These are phyloP conservation scores for Fusarium coffeatum DNA, from an alignment of 2,329 filamentous ascomycete genomes.

Conservation along the genomic window DNA sequence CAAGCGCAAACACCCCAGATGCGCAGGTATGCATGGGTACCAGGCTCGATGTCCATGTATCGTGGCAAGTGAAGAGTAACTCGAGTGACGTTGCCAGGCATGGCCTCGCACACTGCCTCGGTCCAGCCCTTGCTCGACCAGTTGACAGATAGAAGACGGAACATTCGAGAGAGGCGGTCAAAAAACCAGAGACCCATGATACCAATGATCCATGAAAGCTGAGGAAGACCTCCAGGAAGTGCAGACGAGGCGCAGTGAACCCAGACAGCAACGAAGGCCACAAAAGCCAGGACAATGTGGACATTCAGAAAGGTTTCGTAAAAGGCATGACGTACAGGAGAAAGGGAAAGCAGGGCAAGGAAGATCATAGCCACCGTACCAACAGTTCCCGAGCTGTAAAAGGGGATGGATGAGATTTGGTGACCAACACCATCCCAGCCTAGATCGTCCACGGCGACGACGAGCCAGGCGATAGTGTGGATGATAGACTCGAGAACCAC, in stretches of 20 bases:
- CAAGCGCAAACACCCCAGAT: constrained; percentile 73
- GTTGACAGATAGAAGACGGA: constrained; percentile 74
- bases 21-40: constrained; percentile 80
- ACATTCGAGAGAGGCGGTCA: constrained; percentile 74
- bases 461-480: constrained; percentile 79
- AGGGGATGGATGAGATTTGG: constrained; percentile 67
- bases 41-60: constrained; percentile 73
- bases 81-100: constrained; percentile 76
- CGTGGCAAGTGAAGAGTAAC: constrained; percentile 77
- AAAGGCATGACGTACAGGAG: constrained; percentile 89
- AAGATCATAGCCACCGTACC: constrained; percentile 71
- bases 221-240: constrained; percentile 73
- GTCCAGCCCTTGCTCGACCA: constrained; percentile 69
- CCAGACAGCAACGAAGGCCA: constrained; percentile 78
- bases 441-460: constrained; percentile 74
- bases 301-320: constrained; percentile 95
- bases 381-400: constrained; percentile 73
- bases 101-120: constrained; percentile 72
- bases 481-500: constrained; percentile 74
- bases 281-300: constrained; percentile 80
- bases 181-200: constrained; percentile 80
- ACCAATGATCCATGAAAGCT: constrained; percentile 79
- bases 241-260: constrained; percentile 78
- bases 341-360: constrained; percentile 77
- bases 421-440: constrained; percentile 69